Evolutionary conservation across 73 alveolate genomes (phyloP).

Genomic region (Tetrahymena borealis): DNA sequence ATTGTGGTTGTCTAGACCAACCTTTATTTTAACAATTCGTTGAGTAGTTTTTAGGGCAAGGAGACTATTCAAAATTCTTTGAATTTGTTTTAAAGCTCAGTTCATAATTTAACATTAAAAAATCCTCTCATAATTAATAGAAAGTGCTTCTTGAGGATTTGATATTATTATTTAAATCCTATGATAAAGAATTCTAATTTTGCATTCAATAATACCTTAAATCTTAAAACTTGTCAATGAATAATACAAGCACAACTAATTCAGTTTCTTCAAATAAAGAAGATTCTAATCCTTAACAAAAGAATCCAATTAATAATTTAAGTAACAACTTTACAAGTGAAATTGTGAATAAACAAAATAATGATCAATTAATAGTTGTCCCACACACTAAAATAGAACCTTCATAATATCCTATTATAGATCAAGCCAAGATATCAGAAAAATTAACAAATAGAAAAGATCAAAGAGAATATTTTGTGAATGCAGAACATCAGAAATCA

Average conservation of each 20-base stretch:
- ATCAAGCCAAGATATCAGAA: too few relatives aligned
- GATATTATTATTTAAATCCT: neutral
- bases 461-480: too few relatives aligned
- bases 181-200: neutral
- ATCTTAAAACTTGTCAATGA: neutral
- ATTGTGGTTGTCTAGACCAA: neutral
- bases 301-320: too few relatives aligned
- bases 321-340: too few relatives aligned
- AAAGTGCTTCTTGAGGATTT: neutral
- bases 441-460: too few relatives aligned
- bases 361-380: too few relatives aligned
- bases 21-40: neutral
- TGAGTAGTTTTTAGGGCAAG: neutral
- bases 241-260: neutral
- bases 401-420: too few relatives aligned
- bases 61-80: neutral
- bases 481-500: too few relatives aligned
- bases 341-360: too few relatives aligned
- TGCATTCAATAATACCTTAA: neutral
- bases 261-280: too few relatives aligned
- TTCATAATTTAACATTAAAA: neutral
- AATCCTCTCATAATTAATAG: neutral
- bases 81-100: neutral
- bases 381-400: too few relatives aligned
- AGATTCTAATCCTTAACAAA: too few relatives aligned